phyloP scores from a whole-genome alignment of 495 filamentous ascomycete genomes.

The Lepraria neglecta region DNA sequence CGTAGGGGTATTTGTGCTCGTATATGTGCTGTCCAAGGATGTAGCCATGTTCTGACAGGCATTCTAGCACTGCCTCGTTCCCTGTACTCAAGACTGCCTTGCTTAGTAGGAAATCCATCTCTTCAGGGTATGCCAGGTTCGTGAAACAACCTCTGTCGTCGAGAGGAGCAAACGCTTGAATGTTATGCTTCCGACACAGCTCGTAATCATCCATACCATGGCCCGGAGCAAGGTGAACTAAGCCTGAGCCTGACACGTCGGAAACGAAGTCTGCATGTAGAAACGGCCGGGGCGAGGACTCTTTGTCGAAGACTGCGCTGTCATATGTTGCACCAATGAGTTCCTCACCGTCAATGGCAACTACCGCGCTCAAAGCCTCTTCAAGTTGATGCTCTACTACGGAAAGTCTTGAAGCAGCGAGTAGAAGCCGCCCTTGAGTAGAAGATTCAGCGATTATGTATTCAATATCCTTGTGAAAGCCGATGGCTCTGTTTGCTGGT shows the following conservation, averaged over 20 bases:
- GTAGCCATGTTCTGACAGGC: conserved; percentile 45
- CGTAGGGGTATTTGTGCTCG: conserved; percentile 90
- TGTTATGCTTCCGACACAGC: conserved; percentile 59
- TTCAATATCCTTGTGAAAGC: conserved; percentile 61
- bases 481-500: conserved; percentile 86
- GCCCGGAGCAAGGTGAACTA: conserved; percentile 90
- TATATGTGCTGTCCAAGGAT: conserved; percentile 64
- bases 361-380: conserved; percentile 45
- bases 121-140: conserved; percentile 59
- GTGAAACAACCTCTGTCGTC: conserved; percentile 78
- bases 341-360: conserved; percentile 56
- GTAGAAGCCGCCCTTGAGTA: conserved; percentile 50
- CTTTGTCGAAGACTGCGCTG: conserved; percentile 53
- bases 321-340: conserved; percentile 60
- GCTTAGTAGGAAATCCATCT: conserved; percentile 55
- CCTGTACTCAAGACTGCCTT: conserved; percentile 59
- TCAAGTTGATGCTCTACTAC: conserved; percentile 42
- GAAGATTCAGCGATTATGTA: conserved; percentile 63
- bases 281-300: conserved; percentile 54
- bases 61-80: conserved; percentile 58
- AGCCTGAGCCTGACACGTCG: conserved; percentile 75
- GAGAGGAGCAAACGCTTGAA: conserved; percentile 70
- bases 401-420: conserved; percentile 61
- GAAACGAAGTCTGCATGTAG: conserved; percentile 83
- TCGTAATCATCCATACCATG: conserved; percentile 97